Percentiles rank a stretch among this genome's conserved stretches.
Conservation (phyloP, 2,329 filamentous ascomycete species). For the Calonectria leucothoes region DNA sequence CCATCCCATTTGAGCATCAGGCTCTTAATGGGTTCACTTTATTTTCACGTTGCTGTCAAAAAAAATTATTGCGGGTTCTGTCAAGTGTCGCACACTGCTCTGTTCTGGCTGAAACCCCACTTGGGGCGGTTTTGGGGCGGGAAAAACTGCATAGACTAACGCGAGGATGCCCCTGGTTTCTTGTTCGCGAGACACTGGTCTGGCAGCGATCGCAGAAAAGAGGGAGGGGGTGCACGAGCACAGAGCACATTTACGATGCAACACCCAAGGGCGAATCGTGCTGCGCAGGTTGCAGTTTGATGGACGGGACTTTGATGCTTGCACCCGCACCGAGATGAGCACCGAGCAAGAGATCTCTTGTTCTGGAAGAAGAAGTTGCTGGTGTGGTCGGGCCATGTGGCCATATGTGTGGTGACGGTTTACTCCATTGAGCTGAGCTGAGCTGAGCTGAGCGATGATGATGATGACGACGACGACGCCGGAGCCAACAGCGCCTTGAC, state of each 20-base stretch:
- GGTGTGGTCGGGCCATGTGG: background rate
- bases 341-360: too few species aligned
- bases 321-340: background rate
- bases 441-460: too few species aligned
- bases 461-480: background rate
- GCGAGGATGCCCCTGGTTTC: conserved; percentile 23
- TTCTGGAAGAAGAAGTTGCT: background rate
- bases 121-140: conserved; percentile 20
- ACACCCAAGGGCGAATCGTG: background rate
- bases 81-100: background rate
- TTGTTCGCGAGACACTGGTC: conserved; percentile 39
- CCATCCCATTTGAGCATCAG: background rate
- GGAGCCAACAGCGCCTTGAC: background rate
- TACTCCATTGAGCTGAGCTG: background rate
- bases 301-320: background rate
- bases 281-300: background rate
- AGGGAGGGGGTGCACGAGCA: background rate
- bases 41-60: background rate
- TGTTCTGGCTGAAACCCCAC: background rate
- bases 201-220: conserved; percentile 29
- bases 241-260: background rate
- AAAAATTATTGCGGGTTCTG: conserved; percentile 6
- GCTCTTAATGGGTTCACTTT: background rate
- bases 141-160: conserved; percentile 9
- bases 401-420: background rate